A percentile compares a stretch with the other conserved stretches of the same genome.
These are phyloP conservation scores for Coniochaeta prunicola DNA, from an alignment of 2,329 filamentous ascomycete species.

Conservation along the genomic window DNA sequence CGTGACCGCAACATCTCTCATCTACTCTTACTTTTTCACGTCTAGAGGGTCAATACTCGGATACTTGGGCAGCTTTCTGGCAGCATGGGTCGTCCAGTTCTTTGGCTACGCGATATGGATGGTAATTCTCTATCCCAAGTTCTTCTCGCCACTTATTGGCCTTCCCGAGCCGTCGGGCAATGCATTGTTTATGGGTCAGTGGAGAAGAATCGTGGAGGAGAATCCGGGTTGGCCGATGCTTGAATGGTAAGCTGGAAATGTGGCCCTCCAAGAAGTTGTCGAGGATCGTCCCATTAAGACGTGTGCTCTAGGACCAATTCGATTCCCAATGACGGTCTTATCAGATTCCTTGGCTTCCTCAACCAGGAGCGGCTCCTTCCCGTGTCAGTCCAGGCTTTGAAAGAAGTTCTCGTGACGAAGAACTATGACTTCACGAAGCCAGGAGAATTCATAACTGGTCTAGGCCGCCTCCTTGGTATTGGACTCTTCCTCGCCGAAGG, in stretches of 20 bases:
- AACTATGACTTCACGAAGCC: constrained; percentile 67
- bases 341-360: constrained; percentile 57
- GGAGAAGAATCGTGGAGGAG: constrained; percentile 26
- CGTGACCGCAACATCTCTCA: constrained; percentile 20
- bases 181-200: constrained; percentile 43
- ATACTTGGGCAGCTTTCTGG: constrained; percentile 25
- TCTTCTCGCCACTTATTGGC: constrained; percentile 40
- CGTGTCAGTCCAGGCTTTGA: constrained; percentile 56
- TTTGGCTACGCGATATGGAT: constrained; percentile 30
- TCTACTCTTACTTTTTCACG: constrained; percentile 22
- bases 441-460: constrained; percentile 37
- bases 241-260: constrained; percentile 32
- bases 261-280: neutral
- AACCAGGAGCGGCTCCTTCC: constrained; percentile 58
- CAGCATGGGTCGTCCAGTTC: constrained; percentile 27
- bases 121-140: constrained; percentile 39
- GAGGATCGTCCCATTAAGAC: constrained; percentile 8
- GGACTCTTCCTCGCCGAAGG: constrained; percentile 78
- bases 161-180: constrained; percentile 36
- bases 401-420: constrained; percentile 61
- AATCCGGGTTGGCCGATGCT: constrained; percentile 36
- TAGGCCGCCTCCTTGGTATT: constrained; percentile 60
- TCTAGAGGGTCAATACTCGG: constrained; percentile 22
- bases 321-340: constrained; percentile 60
- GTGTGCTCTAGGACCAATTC: constrained; percentile 45